These are phyloP conservation scores for Fusarium metavorans DNA, from an alignment of 2,329 filamentous ascomycete genomes.

Conservation along the genomic window DNA sequence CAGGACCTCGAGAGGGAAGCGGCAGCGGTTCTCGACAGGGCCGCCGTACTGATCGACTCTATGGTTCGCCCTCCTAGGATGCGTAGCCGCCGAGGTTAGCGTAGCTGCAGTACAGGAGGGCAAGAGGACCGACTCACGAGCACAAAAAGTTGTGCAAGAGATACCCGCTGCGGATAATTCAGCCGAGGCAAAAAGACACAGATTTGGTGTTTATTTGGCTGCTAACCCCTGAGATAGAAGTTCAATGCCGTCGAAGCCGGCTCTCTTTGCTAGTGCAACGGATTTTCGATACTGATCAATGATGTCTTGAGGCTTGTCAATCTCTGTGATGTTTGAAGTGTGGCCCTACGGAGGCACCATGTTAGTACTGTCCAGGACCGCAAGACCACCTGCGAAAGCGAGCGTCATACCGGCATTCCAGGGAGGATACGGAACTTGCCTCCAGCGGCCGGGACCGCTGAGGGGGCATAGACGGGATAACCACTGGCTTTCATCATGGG, in stretches of 20 bases:
- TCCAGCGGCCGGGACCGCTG: background rate
- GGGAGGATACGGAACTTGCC: slow-evolving; percentile 11
- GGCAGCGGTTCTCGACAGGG: slow-evolving; percentile 8
- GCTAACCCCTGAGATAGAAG: slow-evolving; percentile 10
- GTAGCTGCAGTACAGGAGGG: too few species aligned
- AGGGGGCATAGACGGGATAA: slow-evolving; percentile 4
- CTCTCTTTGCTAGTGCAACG: background rate
- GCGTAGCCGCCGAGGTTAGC: too few species aligned
- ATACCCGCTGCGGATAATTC: too few species aligned
- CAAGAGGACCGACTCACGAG: too few species aligned
- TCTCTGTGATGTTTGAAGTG: background rate
- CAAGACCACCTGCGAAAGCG: too few species aligned
- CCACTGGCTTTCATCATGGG: background rate
- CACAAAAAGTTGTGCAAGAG: too few species aligned
- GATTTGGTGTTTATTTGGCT: background rate
- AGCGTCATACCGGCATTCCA: background rate
- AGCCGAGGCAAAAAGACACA: background rate
- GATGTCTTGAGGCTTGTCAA: background rate
- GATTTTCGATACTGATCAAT: background rate
- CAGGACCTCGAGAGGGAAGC: slow-evolving; percentile 7
- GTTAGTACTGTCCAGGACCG: background rate
- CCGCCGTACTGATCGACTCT: slow-evolving; percentile 2
- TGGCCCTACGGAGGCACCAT: slow-evolving; percentile 4
- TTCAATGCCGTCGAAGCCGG: slow-evolving; percentile 9
- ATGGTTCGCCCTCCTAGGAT: slow-evolving; percentile 3